Base-by-base conservation (phyloP, 1,284 basidiomycete species). In the Malassezia arunalokei region DNA sequence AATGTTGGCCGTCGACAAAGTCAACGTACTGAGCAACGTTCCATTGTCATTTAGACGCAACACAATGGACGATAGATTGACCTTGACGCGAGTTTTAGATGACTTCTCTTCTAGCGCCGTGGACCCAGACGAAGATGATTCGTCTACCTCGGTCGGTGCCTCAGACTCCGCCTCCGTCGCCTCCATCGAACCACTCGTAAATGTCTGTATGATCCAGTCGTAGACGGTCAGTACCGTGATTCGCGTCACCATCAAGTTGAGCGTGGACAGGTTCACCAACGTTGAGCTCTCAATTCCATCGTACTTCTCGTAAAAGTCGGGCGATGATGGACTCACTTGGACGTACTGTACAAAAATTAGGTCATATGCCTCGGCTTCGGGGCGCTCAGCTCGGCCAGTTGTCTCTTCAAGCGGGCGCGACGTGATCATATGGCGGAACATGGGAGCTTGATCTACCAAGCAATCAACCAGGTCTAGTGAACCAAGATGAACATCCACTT, bases 191-290 rank as follows among this genome's bases (percentile, higher is more conserved):
- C 35, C 44, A 17, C 9, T 14, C 37, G 30, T 42, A 44, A 70
- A 70, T 5, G 68, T 70, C 15, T 87, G 86, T 85, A 99, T 94
- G 75, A 99, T 83, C 77, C 95, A 96, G 75, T 98, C 90, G 74
- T 96, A 98, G 8, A 98, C 76, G 2, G 84, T 80, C 38, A 99
- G 77, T 42, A 98, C 84, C 15, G 92, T 91, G 68, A 90, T 88
- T 1, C 94, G 89, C 4, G 86, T 86, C 1, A 87, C 83, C 56
- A 84, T 82, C 74, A 98, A 83, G 58, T 91, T 81, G 75, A 99
- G 85, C 0, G 94, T 96, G 3, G 92, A 94, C 40, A 99, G 78
- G 63, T 84, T 83, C 55, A 91, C 81, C 66, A 91, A 84, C 53
- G 98, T 82, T 54, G 77, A 86, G 75, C 95, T 87, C 33, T 95